Conservation (phyloP, 192 early-diverging fungal genomes). For the Mortierella alpina region DNA sequence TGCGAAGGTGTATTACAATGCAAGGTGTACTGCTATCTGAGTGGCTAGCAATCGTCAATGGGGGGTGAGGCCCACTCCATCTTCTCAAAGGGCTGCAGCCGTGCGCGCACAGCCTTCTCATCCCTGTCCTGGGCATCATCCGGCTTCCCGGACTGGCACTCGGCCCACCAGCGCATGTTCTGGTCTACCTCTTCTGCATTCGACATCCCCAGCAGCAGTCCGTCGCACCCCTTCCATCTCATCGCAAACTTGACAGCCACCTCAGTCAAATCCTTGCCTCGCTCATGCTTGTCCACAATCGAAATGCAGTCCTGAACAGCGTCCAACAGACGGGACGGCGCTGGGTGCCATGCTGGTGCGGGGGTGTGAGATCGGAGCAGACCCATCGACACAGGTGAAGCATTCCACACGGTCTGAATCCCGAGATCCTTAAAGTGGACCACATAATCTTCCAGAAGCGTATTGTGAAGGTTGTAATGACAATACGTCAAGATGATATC, state of each 20-base stretch:
- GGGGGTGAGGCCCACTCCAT: conserved; percentile 58
- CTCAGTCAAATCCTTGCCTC: conserved; percentile 61
- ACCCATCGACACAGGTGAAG: conserved; percentile 80
- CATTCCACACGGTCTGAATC: conserved; percentile 70
- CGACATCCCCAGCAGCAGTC: conserved; percentile 62
- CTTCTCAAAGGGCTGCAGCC: conserved; percentile 56
- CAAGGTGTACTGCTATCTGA: background rate
- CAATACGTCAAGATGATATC: conserved; percentile 77
- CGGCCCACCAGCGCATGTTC: conserved; percentile 49
- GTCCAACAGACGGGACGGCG: conserved; percentile 58
- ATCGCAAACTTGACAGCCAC: conserved; percentile 67
- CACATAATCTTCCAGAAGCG: conserved; percentile 61
- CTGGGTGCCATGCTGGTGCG: conserved; percentile 79
- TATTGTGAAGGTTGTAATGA: conserved; percentile 77
- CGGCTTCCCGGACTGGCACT: conserved; percentile 33
- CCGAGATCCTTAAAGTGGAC: conserved; percentile 63
- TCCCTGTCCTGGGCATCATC: conserved; percentile 37
- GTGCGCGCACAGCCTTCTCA: conserved; percentile 37
- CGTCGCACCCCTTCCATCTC: conserved; percentile 43
- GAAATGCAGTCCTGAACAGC: conserved; percentile 61
- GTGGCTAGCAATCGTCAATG: conserved; percentile 31
- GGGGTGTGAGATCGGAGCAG: conserved; percentile 60
- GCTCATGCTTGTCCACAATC: conserved; percentile 45
- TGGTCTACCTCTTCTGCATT: conserved; percentile 60
- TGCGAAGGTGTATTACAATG: too few species aligned